A percentile compares a stretch with the other conserved stretches of the same genome.
These are phyloP conservation scores for Phoma sp. DNA, from an alignment of 2,329 filamentous ascomycete genomes.

Conservation along the genomic window DNA sequence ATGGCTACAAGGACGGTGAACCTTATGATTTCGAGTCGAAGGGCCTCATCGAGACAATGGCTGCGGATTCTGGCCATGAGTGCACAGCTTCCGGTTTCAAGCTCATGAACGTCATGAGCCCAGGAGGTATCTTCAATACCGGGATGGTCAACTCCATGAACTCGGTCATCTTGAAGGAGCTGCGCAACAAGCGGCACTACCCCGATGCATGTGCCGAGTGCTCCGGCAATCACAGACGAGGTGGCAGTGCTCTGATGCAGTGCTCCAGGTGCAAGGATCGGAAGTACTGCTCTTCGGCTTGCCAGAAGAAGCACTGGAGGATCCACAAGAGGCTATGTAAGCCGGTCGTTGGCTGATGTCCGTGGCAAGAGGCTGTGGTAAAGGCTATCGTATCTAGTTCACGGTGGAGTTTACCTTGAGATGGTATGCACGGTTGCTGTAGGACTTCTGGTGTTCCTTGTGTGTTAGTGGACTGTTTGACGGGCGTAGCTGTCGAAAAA, in stretches of 20 bases:
- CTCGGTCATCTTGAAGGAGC: conserved; percentile 28
- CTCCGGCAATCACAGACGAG: conserved; percentile 2
- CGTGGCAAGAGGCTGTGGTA: neutral
- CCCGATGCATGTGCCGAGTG: conserved; percentile 25
- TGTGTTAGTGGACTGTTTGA: no score
- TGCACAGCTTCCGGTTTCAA: conserved; percentile 1
- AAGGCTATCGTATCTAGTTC: no score
- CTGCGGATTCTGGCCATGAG: conserved; percentile 2
- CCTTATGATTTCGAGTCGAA: conserved; percentile 32
- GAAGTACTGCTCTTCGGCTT: conserved; percentile 40
- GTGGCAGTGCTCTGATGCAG: conserved; percentile 20
- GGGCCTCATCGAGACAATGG: conserved; percentile 5
- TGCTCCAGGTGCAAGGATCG: conserved; percentile 37
- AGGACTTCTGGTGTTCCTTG: no score
- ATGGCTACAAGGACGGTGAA: conserved; percentile 23
- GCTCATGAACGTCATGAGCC: conserved; percentile 23
- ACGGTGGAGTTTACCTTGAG: no score
- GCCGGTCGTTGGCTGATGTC: neutral
- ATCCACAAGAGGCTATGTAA: conserved; percentile 41
- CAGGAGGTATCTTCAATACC: conserved; percentile 23
- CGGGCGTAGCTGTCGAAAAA: no score
- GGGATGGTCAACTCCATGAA: conserved; percentile 18
- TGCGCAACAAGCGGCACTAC: conserved; percentile 23
- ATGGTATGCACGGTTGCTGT: no score
- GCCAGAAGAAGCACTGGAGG: conserved; percentile 44